Evolutionary conservation across 2,329 filamentous ascomycete species (phyloP).

Genomic region (Colletotrichum incanum): DNA sequence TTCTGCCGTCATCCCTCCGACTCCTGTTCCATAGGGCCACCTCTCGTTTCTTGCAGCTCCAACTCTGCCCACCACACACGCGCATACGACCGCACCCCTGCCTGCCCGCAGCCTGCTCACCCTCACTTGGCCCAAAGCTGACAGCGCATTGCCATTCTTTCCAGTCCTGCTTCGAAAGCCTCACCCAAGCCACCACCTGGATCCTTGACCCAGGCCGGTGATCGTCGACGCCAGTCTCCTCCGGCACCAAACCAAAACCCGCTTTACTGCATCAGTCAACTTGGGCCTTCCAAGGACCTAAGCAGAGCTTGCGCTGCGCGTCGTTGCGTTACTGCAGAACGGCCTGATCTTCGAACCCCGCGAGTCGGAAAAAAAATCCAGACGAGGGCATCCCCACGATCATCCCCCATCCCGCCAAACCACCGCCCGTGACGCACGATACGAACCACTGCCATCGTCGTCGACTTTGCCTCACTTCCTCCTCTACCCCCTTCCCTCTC

Average conservation of each 20-base stretch:
- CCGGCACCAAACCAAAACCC: constrained; percentile 27
- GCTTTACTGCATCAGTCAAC: constrained; percentile 16
- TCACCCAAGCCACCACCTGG: constrained; percentile 31
- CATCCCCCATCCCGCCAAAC: constrained; percentile 20
- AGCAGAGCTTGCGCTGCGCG: neutral
- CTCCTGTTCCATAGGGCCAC: constrained; percentile 38
- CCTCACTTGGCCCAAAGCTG: constrained; percentile 35
- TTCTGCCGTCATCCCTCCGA: constrained; percentile 39
- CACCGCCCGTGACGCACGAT: constrained; percentile 21
- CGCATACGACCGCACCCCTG: constrained; percentile 21
- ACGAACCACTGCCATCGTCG: constrained; percentile 15
- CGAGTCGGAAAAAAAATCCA: constrained; percentile 35
- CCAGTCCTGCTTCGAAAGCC: constrained; percentile 41
- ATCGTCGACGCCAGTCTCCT: constrained; percentile 28
- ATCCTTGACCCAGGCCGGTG: constrained; percentile 41
- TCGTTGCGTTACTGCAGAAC: constrained; percentile 31
- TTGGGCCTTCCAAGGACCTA: constrained; percentile 9
- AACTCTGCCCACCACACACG: constrained; percentile 26
- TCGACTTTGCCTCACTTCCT: constrained; percentile 40
- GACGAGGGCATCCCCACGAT: constrained; percentile 41
- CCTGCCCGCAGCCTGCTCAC: constrained; percentile 20
- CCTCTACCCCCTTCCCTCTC: constrained; percentile 28
- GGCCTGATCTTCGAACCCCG: constrained; percentile 40
- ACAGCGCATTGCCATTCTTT: constrained; percentile 37
- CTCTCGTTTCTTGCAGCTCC: constrained; percentile 15